phyloP scores from a whole-genome alignment of 768 basidiomycete genomes.

The Tricholoma saponaceum region DNA sequence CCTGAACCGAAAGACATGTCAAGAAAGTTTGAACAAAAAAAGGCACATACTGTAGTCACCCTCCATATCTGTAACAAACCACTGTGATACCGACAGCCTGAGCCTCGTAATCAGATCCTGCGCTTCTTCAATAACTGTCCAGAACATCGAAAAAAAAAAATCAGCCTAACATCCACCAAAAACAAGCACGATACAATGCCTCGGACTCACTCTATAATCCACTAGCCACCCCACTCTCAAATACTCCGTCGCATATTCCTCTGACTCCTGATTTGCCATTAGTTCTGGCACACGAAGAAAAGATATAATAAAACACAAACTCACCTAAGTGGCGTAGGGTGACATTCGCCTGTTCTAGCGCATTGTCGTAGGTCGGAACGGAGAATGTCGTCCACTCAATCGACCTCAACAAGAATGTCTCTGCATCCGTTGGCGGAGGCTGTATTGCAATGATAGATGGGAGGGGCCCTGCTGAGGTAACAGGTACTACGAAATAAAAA shows the following conservation, averaged over 20 bases:
- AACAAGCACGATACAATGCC: neutral
- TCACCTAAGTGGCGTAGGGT: constrained; percentile 75
- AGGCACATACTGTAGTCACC: constrained; percentile 32
- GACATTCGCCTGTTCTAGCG: constrained; percentile 83
- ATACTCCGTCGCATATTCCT: constrained; percentile 71
- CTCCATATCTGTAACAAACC: constrained; percentile 61
- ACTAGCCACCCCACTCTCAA: constrained; percentile 57
- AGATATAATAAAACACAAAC: constrained; percentile 36
- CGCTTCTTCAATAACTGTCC: constrained; percentile 62
- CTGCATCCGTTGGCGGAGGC: constrained; percentile 50
- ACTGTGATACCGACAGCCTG: constrained; percentile 72
- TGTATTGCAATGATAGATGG: constrained; percentile 60
- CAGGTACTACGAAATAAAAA: constrained; percentile 35
- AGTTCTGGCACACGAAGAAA: constrained; percentile 36
- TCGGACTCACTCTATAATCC: constrained; percentile 53
- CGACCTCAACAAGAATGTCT: constrained; percentile 71
- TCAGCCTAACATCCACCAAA: neutral
- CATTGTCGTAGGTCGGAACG: constrained; percentile 68
- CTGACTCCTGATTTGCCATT: constrained; percentile 57
- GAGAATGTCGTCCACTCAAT: constrained; percentile 92
- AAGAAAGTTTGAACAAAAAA: neutral
- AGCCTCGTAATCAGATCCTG: constrained; percentile 64
- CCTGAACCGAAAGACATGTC: constrained; percentile 22
- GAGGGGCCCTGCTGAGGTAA: constrained; percentile 52
- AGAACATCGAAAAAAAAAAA: neutral